Base-by-base conservation (phyloP, 2,329 filamentous ascomycete genomes). In the Beauveria australis region DNA sequence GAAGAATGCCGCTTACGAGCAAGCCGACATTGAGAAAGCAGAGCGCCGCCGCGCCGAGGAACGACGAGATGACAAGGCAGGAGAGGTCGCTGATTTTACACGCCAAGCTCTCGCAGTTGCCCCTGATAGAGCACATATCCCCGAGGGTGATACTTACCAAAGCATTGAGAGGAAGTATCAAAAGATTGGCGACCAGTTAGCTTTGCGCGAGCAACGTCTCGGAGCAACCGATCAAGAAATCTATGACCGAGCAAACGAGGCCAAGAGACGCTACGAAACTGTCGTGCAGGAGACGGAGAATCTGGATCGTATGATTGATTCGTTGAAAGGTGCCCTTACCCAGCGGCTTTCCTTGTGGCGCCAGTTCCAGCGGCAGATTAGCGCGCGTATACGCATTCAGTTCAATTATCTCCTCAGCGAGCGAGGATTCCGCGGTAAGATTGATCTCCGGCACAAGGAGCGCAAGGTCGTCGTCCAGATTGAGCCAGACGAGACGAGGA, bases 321-420 rank as follows among this genome's bases (percentile, higher is more conserved):
- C 69, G 0, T 71, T 87, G 43, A 82, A 82, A 66, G 68, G 78
- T 37, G 85, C 91, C 1, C 82, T 96, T 46, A 74, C 77, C 10
- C 78, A 88, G 61, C 89, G 94, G 18, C 81, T 89, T 61, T 76
- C 80, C 30, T 86, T 91, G 66, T 99, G 92, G 89, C 81, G 84
- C 61, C 79, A 82, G 55, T 97, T 99, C 74, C 89, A 93, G 67
- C 83, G 86, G 28, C 84, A 87, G 66, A 97, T 99, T 68, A 93
- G 92, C 43, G 85, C 88, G n/a, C 85, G 89, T 60, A 90, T 94
- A 51, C 87, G 91, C 54, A 87, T 89, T 58, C 91, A 90, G 63
- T 99, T 99, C 74, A 88, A 84, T 57, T 95, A 94, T 69, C 82
- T 97, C 16, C 83, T 99, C 61, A 91, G 87, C 69, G 92, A 97